A percentile compares a stretch with the other conserved stretches of the same genome.
phyloP scores from a whole-genome alignment of 108 stramenopile species.

The Cyclotella distinguenda region DNA sequence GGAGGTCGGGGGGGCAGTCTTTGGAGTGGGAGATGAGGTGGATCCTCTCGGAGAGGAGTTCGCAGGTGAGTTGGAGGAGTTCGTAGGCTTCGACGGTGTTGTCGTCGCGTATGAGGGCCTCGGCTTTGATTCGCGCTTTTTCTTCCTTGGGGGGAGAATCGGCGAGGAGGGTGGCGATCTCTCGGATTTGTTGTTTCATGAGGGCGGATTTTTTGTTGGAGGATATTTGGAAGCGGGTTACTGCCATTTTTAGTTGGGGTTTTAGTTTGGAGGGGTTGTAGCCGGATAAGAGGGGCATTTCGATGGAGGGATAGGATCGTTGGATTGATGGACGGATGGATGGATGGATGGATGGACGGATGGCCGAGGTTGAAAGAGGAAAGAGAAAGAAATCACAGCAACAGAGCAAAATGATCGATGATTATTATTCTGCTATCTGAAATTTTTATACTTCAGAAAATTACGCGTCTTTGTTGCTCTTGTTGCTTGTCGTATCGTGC shows the following conservation, averaged over 20 bases:
- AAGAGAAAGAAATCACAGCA: too few species aligned
- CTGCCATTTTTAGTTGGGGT: slow-evolving; percentile 83
- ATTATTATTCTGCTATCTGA: too few species aligned
- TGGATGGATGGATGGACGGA: too few species aligned
- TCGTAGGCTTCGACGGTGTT: slow-evolving; percentile 87
- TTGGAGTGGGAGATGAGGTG: slow-evolving; percentile 62
- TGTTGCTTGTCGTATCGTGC: too few species aligned
- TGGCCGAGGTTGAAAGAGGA: too few species aligned
- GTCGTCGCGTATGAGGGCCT: slow-evolving; percentile 88
- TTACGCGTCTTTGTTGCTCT: too few species aligned
- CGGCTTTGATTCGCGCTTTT: slow-evolving; percentile 88
- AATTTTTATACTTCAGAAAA: too few species aligned
- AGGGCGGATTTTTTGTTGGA: slow-evolving; percentile 87
- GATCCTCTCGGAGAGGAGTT: slow-evolving; percentile 80
- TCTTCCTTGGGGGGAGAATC: slow-evolving; percentile 88
- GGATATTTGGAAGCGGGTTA: slow-evolving; percentile 79
- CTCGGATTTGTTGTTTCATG: slow-evolving; percentile 78
- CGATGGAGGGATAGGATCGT: neutral
- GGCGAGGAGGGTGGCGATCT: slow-evolving; percentile 76
- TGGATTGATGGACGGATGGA: too few species aligned
- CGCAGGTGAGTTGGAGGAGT: slow-evolving; percentile 77
- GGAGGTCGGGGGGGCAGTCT: slow-evolving; percentile 77
- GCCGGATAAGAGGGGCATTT: slow-evolving; percentile 5
- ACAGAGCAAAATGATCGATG: too few species aligned
- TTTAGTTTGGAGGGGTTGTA: slow-evolving; percentile 15